Evolutionary conservation across 2,329 filamentous ascomycete genomes (phyloP), one percentile per base, ranked within the genome.

Genomic region (Cercospora canescens): DNA sequence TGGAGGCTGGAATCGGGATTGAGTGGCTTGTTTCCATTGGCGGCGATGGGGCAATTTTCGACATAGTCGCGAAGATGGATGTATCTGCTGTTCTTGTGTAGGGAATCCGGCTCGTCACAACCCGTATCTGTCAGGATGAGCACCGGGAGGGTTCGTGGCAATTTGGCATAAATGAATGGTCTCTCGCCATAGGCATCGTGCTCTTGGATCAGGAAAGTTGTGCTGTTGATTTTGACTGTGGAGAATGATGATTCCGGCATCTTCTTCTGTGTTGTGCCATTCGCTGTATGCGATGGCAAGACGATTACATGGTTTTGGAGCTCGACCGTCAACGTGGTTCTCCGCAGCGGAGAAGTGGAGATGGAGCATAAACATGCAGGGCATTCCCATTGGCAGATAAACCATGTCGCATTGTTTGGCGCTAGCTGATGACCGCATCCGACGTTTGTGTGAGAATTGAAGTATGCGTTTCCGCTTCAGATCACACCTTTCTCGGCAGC

Each of bases 151-250:
- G 52, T 69, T 4, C 75, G 74, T 64, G 78, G 80, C 2, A 81
- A 41, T 67, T 84, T 84, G 57, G 76, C 78, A 67, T 83, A 84
- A n/a, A 84, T 82, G 65, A 81, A 75, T 2, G 82, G 82, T 37
- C 77, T 75, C 67, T 84, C 81, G 57, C 69, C 67, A 67, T 76
- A 83, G 30, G 72, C 73, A 70, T 84, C 82, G 63, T 81, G 76
- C 70, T 84, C 82, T 16, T 76, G 71, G 24, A 84, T 75, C 8
- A 80, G 71, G 66, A 83, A 83, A 0, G 82, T 84, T 1, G 81
- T 76, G 3, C 37, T 6, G 66, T 83, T 84, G 26, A 84, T 69
- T 6, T 75, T 74, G 21, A 67, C 69, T 52, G 72, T 74, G n/a
- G 74, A 70, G 70, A 82, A 82, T 30, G 75, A 76, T 41, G 64